Percentiles rank a stretch among this genome's conserved stretches.
Evolutionary conservation across 306 rosid species (phyloP).

Genomic region (Lotus japonicus): DNA sequence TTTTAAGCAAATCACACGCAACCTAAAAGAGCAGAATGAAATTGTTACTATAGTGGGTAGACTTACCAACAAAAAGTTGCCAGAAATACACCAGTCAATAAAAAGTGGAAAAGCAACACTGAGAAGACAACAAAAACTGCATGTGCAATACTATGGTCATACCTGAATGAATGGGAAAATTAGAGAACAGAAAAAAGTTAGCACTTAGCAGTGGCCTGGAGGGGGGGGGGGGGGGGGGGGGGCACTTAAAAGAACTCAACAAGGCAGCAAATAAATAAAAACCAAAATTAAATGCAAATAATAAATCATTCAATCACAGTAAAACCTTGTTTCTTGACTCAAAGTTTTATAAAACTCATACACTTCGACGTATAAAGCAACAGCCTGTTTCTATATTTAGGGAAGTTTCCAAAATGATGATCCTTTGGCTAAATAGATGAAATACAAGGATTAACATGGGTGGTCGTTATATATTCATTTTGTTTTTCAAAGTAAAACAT

Average conservation of each 20-base stretch:
- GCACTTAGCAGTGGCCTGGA: slow-evolving; percentile 9
- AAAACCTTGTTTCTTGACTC: slow-evolving; percentile 10
- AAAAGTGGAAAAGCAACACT: slow-evolving; percentile 78
- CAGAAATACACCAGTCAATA: slow-evolving; percentile 67
- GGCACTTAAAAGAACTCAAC: background rate
- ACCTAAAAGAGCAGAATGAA: background rate
- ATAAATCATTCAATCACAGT: slow-evolving; percentile 1
- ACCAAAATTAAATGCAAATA: background rate
- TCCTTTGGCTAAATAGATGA: slow-evolving; percentile 4
- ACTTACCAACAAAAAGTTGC: slow-evolving; percentile 92
- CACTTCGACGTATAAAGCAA: background rate
- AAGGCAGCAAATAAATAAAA: slow-evolving; percentile 3
- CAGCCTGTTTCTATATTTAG: background rate
- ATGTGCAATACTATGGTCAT: slow-evolving; percentile 88
- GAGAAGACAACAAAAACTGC: slow-evolving; percentile 79
- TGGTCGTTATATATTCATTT: background rate
- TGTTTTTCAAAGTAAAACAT: slow-evolving; percentile 9
- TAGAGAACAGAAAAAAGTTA: slow-evolving; percentile 1
- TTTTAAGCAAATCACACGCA: too few relatives aligned
- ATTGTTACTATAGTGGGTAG: slow-evolving; percentile 11
- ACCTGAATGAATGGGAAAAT: slow-evolving; percentile 51
- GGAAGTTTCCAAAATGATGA: background rate
- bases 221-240: too few relatives aligned
- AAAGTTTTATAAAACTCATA: background rate
- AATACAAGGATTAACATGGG: slow-evolving; percentile 4